Conservation (phyloP, 2,329 filamentous ascomycete genomes). For the Proliferodiscus dingleyae region DNA sequence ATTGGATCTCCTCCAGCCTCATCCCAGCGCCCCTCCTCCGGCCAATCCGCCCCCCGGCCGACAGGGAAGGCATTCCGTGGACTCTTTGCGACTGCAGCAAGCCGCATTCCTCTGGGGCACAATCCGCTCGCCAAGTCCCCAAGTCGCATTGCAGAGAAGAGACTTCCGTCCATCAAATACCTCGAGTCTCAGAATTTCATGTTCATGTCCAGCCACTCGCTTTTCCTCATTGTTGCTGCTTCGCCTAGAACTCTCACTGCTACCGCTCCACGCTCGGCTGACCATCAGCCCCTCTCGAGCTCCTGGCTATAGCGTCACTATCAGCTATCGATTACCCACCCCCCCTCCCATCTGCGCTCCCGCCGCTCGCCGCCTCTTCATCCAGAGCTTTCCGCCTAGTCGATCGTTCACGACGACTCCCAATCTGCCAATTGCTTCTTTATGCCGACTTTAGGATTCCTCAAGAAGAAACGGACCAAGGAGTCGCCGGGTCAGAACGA, state of each 20-base stretch:
- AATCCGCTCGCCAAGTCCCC: slow-evolving; percentile 13
- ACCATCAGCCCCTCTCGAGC: background rate
- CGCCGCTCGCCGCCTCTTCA: slow-evolving; percentile 19
- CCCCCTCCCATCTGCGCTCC: slow-evolving; percentile 20
- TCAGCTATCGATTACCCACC: slow-evolving; percentile 7
- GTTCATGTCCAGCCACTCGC: slow-evolving; percentile 14
- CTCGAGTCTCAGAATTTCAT: slow-evolving; percentile 23
- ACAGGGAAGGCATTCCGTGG: slow-evolving; percentile 5
- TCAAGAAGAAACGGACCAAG: slow-evolving; percentile 99
- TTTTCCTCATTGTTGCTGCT: background rate
- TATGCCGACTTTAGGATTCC: slow-evolving; percentile 94
- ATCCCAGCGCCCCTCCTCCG: background rate
- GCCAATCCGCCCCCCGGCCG: slow-evolving; percentile 4
- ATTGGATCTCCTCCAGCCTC: background rate
- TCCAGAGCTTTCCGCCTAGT: slow-evolving; percentile 20
- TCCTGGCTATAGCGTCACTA: slow-evolving; percentile 1
- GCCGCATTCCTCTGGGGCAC: slow-evolving; percentile 21
- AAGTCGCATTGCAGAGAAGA: slow-evolving; percentile 10
- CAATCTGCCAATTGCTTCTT: slow-evolving; percentile 27
- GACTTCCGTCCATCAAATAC: too few species aligned
- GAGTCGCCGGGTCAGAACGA: slow-evolving; percentile 68
- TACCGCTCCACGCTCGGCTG: background rate
- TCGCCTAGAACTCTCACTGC: background rate
- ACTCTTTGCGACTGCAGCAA: slow-evolving; percentile 18
- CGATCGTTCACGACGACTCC: slow-evolving; percentile 26